Evolutionary conservation across 192 early-diverging fungal genomes (phyloP).

Genomic region (Linnemannia elongata): DNA sequence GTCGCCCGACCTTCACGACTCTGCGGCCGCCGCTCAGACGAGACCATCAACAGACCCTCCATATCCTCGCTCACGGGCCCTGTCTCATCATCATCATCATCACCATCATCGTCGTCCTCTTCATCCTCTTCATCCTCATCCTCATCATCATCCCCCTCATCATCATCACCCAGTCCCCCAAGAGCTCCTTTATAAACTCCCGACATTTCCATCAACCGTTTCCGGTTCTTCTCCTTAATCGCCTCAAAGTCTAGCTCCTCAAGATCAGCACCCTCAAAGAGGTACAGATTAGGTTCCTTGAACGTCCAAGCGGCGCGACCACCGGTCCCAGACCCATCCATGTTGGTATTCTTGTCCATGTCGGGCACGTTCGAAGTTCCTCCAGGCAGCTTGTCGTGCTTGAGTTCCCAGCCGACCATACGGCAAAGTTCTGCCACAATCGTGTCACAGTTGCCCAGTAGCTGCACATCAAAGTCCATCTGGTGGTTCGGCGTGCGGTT

Average conservation of each 20-base stretch:
- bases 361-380: slow-evolving; percentile 50
- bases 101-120: background rate
- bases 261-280: slow-evolving; percentile 66
- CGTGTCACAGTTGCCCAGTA: slow-evolving; percentile 89
- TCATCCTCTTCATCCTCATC: background rate
- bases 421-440: slow-evolving; percentile 85
- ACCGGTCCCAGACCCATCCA: slow-evolving; percentile 35
- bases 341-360: slow-evolving; percentile 35
- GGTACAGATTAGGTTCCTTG: slow-evolving; percentile 52
- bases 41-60: slow-evolving; percentile 16
- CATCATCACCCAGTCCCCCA: background rate
- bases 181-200: background rate
- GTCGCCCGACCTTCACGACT: background rate
- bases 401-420: slow-evolving; percentile 82
- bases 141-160: background rate
- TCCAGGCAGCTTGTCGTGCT: slow-evolving; percentile 74
- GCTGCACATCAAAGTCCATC: slow-evolving; percentile 90
- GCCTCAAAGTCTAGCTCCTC: slow-evolving; percentile 25
- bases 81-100: slow-evolving; percentile 1
- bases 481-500: slow-evolving; percentile 90
- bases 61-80: slow-evolving; percentile 10
- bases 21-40: slow-evolving; percentile 3
- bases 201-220: background rate
- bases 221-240: slow-evolving; percentile 19
- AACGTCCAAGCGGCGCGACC: slow-evolving; percentile 36